Base-by-base conservation (phyloP, 352 stramenopile genomes). In the Saprolegnia parasitica region DNA sequence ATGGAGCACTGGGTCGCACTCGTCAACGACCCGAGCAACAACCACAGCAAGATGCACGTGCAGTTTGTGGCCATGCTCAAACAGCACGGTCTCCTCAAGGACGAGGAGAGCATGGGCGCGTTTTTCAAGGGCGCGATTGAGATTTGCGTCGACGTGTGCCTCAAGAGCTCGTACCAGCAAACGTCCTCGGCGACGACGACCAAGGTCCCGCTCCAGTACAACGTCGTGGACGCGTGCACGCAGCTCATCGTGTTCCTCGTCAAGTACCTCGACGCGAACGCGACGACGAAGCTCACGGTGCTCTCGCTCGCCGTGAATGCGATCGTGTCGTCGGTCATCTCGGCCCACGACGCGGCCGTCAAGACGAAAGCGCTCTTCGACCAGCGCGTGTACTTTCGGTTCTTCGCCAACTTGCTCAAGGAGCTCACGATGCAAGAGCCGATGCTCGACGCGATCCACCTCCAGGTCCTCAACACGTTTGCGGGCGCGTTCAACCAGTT, bases 1-100 rank as follows among this genome's bases (percentile, higher is more conserved):
- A 77, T 99, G 63, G 96, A 99, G 67, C 89, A 98, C 77, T 99
- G 97, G 97, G 98, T 99, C 54, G 94, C 96, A 21, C 89, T 99
- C 52, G 97, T 98, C 73, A 98, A 91, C 74, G 96, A 99, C 45
- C 85, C 87, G 15, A 84, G 79, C 24, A 87, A 84, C 42, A 93
- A 91, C 72, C 90, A 90, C 72, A 96, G 98, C 65, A 98, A 98
- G 78, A 95, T 97, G 49, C 84, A 98, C 71, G 81, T 84, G n/a
- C 93, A 98, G 74, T 99, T 98, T 78, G 85, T 99, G 15, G 89
- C 98, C 74, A 91, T 98, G 76, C 82, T 99, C 26, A 95, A 96
- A 75, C 93, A 99, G 73, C 96, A 98, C 75, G 96, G 94, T 5
- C 81, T 99, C 40, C 92, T 98, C 54, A 97, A 95, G 68, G 92